Percentiles rank a stretch among this genome's conserved stretches.
Conservation (phyloP, 352 stramenopile species). For the Blastocystis sp. region DNA sequence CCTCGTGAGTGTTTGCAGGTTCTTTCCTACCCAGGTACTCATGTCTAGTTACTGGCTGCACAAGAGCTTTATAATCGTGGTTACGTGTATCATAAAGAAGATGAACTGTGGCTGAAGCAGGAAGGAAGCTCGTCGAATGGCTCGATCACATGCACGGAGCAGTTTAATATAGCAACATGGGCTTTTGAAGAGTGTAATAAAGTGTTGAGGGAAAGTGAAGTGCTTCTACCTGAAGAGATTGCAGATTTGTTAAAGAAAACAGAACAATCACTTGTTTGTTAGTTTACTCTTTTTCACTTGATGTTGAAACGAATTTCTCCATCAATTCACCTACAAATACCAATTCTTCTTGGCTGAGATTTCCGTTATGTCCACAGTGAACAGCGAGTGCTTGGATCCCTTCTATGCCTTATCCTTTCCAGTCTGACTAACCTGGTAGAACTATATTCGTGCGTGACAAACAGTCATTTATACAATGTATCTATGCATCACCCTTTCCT, state of each 20-base stretch:
- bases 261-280: neutral
- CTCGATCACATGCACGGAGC: neutral
- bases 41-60: neutral
- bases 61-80: conserved; percentile 3
- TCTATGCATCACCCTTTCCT: neutral
- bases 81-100: conserved; percentile 9
- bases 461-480: neutral
- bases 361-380: neutral
- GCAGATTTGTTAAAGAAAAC: neutral
- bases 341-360: neutral
- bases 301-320: neutral
- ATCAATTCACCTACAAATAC: neutral
- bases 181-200: neutral
- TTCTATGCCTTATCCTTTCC: neutral
- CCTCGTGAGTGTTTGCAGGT: conserved; percentile 24
- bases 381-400: neutral
- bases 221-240: neutral
- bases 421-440: neutral
- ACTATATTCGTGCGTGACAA: neutral
- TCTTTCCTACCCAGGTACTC: neutral
- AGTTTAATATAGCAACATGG: neutral
- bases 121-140: neutral
- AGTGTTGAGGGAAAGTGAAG: neutral
- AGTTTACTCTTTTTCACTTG: neutral
- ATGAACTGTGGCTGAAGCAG: neutral